phyloP scores from a whole-genome alignment of 1,139 yeast species.

The Wickerhamomyces sp. region DNA sequence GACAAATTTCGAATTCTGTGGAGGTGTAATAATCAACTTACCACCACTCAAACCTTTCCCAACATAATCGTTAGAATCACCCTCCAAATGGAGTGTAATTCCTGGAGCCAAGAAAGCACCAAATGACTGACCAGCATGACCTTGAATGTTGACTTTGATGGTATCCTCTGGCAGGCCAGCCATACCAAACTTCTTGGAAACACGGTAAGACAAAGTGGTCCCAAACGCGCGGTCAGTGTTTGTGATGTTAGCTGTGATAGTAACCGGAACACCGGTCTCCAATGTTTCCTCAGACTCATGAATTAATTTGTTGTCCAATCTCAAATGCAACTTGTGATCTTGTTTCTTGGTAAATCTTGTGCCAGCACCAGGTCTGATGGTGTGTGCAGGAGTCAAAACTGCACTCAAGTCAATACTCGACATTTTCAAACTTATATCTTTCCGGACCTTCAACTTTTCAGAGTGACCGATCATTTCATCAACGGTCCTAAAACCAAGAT shows the following conservation, averaged over 20 bases:
- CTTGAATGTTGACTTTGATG: constrained; percentile 83
- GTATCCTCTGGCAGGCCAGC: constrained; percentile 93
- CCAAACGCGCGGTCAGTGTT: constrained; percentile 97
- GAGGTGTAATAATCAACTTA: constrained; percentile 87
- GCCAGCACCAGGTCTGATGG: constrained; percentile 96
- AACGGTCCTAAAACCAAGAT: constrained; percentile 89
- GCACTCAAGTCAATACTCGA: constrained; percentile 90
- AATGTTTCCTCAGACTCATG: constrained; percentile 93
- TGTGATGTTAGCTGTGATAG: constrained; percentile 86
- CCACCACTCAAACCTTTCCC: constrained; percentile 98
- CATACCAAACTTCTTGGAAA: constrained; percentile 91
- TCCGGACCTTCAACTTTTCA: constrained; percentile 81
- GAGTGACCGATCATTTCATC: constrained; percentile 98
- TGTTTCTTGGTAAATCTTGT: constrained; percentile 91
- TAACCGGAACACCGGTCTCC: constrained; percentile 91
- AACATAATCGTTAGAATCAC: constrained; percentile 97
- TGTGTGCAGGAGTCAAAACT: constrained; percentile 92
- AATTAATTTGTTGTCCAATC: constrained; percentile 90
- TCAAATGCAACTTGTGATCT: constrained; percentile 88
- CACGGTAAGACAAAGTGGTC: constrained; percentile 88
- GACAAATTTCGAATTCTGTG: constrained; percentile 73
- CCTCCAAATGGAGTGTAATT: constrained; percentile 89
- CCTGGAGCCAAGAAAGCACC: constrained; percentile 98
- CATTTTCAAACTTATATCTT: constrained; percentile 85
- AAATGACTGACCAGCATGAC: constrained; percentile 97